Base-by-base conservation (phyloP, 2,329 filamentous ascomycete genomes). In the Fusarium torulosum region DNA sequence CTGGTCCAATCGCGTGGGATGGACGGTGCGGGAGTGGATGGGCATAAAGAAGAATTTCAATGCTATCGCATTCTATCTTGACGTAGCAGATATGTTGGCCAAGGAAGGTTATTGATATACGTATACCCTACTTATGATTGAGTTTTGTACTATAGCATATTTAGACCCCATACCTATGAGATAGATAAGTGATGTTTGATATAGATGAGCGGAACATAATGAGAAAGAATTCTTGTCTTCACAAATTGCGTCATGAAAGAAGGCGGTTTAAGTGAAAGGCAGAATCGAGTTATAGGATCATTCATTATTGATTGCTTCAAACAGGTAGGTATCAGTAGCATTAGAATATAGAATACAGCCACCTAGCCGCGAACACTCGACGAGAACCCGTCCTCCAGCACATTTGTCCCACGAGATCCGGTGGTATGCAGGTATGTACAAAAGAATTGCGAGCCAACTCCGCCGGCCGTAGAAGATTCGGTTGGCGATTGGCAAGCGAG, bases 61-160 rank as follows among this genome's bases (percentile, higher is more conserved):
- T 72, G 88, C 88, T 4, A 83, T 90, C 58, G 88, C 88, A 0
- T 90, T 91, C 71, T 91, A 91, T 70, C 81, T 90, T 3, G 87
- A 85, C 60, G 87, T 91, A 71, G 85, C 84, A 13, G 86, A 92
- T 72, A 92, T 91, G 90, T 79, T 93, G 49, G 88, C 90, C 3
- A 90, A 89, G 71, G 89, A 92, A 73, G 88, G 86, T 3, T 63
- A 81, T 19, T 82, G 62, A 76, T 47, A 20, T 14, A 23, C 31
- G 27, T n/a, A 25, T 54, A n/a, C 19, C 51, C n/a, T 19, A 6
- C 7, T 38, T 23, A 9, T 7, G 31, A 23, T 40, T 44, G 20
- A 21, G 35, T 20, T 20, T 49, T 37, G 20, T 59, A 59, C n/a
- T n/a, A 20, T 33, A 19, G 29, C 14, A 40, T 51, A 29, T 21